These are phyloP conservation scores for Begonia loranthoides DNA, from an alignment of 306 rosid genomes.

Conservation along the genomic window DNA sequence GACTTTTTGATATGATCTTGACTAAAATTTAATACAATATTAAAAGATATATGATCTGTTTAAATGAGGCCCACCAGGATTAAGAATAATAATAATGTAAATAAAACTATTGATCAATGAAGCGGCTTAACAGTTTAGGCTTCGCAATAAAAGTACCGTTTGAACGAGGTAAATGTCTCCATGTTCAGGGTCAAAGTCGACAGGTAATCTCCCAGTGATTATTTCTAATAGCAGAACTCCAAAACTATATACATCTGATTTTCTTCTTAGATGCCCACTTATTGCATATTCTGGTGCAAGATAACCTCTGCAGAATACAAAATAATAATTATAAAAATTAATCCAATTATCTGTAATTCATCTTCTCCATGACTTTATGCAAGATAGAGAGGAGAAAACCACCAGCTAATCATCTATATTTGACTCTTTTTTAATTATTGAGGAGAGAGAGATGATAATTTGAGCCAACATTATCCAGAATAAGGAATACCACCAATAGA, in stretches of 20 bases:
- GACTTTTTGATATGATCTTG: neutral
- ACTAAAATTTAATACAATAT: neutral
- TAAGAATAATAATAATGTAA: neutral
- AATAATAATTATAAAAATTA: no score
- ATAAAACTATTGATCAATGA: no score
- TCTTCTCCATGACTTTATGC: no score
- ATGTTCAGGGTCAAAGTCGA: conserved; percentile 16
- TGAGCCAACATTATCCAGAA: neutral
- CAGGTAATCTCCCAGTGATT: conserved; percentile 9
- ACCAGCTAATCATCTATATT: neutral
- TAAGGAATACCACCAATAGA: neutral
- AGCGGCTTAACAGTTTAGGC: no score
- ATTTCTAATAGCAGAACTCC: conserved; percentile 17
- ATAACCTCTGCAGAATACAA: conserved; percentile 10
- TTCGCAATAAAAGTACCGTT: conserved; percentile 8
- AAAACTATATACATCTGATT: conserved; percentile 19
- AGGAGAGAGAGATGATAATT: neutral
- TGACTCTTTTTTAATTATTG: neutral
- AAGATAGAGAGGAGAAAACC: neutral
- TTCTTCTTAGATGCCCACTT: conserved; percentile 12
- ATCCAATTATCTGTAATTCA: neutral
- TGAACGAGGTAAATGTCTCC: conserved; percentile 20
- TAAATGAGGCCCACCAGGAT: neutral
- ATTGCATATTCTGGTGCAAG: conserved; percentile 21
- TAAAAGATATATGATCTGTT: neutral